These are phyloP conservation scores for Aspergillus unguis DNA, from an alignment of 2,329 filamentous ascomycete species.

Conservation along the genomic window DNA sequence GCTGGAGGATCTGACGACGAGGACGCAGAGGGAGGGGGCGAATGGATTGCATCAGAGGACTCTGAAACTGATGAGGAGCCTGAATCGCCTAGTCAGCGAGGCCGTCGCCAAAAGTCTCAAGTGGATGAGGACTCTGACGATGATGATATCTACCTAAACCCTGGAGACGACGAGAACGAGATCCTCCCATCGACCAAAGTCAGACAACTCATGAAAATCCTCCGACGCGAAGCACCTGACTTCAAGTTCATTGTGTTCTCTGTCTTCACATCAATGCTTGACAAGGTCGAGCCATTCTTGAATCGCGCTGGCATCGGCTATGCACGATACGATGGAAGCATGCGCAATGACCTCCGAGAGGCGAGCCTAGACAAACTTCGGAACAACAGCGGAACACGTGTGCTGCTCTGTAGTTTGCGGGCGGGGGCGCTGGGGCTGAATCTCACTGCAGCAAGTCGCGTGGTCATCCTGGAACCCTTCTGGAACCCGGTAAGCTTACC, in stretches of 20 bases:
- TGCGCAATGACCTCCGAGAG: constrained; percentile 91
- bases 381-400: constrained; percentile 68
- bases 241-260: constrained; percentile 99
- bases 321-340: constrained; percentile 89
- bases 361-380: constrained; percentile 75
- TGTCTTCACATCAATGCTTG: constrained; percentile 97
- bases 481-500: constrained; percentile 77
- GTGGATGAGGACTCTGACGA: constrained; percentile 43
- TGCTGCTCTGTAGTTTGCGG: constrained; percentile 89
- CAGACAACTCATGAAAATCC: constrained; percentile 74
- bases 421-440: constrained; percentile 93
- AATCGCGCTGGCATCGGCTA: constrained; percentile 69
- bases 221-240: constrained; percentile 70
- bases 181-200: constrained; percentile 76
- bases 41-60: constrained; percentile 71
- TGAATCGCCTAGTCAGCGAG: constrained; percentile 27
- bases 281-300: constrained; percentile 91
- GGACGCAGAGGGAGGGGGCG: constrained; percentile 80
- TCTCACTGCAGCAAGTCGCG: constrained; percentile 85
- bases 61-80: constrained; percentile 50
- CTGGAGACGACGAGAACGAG: constrained; percentile 44
- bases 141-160: constrained; percentile 38
- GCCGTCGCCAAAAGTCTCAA: constrained; percentile 17
- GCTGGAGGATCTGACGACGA: constrained; percentile 85
- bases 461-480: constrained; percentile 94